Base-by-base conservation (phyloP, 352 stramenopile genomes). In the Phytophthora aleatoria region DNA sequence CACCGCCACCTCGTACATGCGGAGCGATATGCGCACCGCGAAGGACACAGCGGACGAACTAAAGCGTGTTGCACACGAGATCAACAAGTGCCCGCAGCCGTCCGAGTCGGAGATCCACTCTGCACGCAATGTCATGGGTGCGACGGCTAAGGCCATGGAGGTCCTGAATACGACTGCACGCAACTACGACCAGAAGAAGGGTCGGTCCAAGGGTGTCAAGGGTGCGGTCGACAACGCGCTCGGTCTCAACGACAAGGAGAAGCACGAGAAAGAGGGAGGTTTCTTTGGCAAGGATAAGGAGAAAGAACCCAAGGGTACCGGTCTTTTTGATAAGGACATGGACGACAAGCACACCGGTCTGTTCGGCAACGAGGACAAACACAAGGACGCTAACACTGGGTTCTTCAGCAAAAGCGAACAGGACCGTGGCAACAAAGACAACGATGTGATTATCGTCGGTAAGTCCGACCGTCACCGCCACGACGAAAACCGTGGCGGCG, bases 151-250 rank as follows among this genome's bases (percentile, higher is more conserved):
- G 38, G 59, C 59, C 33, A 67, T 67, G 59, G 59, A 67, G 24
- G 33, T 61, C 10, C 10, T 67, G 43, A 54, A 56, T 15, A 61
- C 38, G 31, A 67, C 59, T 10, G 59, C 59, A 20, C 59, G 59
- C 59, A 67, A 61, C 43, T 67, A 67, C 36, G 59, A 67, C 36
- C 31, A 61, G 50, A 50, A 58, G 35, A 71, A 71, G n/a, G 63
- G 56, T 13, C 51, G 47, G 5, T 62, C 63, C 6, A 71, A 52
- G 30, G 56, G 63, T 13, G 48, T 71, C 20, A 66, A 60, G 45
- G 50, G 63, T 28, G 36, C 48, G 1, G 55, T 71, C 31, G 56
- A 71, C 50, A 66, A 71, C 24, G 63, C 49, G 4, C 16, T 61
- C 13, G 57, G 56, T 20, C 33, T 65, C n/a, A 57, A 66, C 36